These are phyloP conservation scores for Leccinum arenicola DNA, from an alignment of 768 basidiomycete genomes.

Conservation along the genomic window DNA sequence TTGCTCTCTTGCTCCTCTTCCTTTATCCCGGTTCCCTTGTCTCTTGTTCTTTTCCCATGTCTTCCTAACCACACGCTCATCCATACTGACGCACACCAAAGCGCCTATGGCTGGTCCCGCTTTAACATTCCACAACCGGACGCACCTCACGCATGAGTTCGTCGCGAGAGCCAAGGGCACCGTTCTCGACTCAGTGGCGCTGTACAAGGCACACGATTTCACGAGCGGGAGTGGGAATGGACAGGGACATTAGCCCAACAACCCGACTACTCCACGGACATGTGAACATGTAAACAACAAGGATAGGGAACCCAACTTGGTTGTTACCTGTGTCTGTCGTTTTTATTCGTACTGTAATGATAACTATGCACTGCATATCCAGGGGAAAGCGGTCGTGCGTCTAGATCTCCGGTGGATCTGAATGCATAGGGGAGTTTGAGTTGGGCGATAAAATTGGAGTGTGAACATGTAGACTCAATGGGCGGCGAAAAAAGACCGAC, in stretches of 20 bases:
- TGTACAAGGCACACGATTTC: conserved; percentile 26
- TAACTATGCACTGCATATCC: no score
- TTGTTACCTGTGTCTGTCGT: no score
- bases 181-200: conserved; percentile 21
- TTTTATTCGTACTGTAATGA: no score
- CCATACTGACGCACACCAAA: background rate
- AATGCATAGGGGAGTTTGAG: no score
- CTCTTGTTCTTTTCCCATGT: background rate
- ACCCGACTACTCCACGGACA: background rate
- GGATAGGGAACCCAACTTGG: background rate
- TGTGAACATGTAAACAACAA: background rate
- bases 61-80: background rate
- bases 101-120: conserved; percentile 28
- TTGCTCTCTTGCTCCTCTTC: background rate
- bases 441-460: no score
- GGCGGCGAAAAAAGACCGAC: no score
- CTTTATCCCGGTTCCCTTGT: background rate
- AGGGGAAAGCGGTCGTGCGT: no score
- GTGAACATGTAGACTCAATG: no score
- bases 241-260: background rate
- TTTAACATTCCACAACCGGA: conserved; percentile 29
- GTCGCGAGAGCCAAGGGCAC: conserved; percentile 29
- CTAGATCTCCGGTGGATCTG: no score
- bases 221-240: background rate
- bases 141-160: conserved; percentile 30